Evolutionary conservation across 1,139 yeast species (phyloP).

Genomic region (Protomyces lactucae-debilis): DNA sequence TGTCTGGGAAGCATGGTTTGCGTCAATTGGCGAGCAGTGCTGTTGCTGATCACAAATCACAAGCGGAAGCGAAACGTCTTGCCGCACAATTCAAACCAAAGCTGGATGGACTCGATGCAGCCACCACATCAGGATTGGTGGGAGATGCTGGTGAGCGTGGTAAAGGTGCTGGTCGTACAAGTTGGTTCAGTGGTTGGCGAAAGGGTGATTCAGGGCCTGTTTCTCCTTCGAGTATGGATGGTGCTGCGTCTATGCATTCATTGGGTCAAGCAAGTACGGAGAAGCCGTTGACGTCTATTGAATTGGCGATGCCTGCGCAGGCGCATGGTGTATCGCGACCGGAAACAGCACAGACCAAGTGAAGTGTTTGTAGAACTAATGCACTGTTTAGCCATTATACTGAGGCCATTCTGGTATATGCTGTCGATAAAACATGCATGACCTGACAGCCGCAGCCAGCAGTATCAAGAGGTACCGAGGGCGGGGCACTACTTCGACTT

Average conservation of each 20-base stretch:
- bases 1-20: constrained; percentile 6
- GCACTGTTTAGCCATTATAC: too few species aligned
- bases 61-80: constrained; percentile 9
- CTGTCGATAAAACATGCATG: too few species aligned
- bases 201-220: not conserved
- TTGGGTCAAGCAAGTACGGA: not conserved
- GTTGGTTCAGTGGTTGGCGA: not conserved
- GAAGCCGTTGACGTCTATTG: not conserved
- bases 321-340: not conserved
- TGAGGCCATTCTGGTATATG: too few species aligned
- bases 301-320: not conserved
- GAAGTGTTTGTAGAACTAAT: not conserved
- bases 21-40: constrained; percentile 10
- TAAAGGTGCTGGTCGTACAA: not conserved
- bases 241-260: not conserved
- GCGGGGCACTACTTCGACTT: too few species aligned
- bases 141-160: not conserved
- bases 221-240: not conserved
- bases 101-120: not conserved
- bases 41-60: constrained; percentile 12
- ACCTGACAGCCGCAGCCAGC: too few species aligned
- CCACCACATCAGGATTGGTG: not conserved
- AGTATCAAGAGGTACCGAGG: too few species aligned
- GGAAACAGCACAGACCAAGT: not conserved
- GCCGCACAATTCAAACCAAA: constrained; percentile 18